A percentile compares a stretch with the other conserved stretches of the same genome.
These are phyloP conservation scores for Blastobotrys serpentis DNA, from an alignment of 1,139 yeast species.

Conservation along the genomic window DNA sequence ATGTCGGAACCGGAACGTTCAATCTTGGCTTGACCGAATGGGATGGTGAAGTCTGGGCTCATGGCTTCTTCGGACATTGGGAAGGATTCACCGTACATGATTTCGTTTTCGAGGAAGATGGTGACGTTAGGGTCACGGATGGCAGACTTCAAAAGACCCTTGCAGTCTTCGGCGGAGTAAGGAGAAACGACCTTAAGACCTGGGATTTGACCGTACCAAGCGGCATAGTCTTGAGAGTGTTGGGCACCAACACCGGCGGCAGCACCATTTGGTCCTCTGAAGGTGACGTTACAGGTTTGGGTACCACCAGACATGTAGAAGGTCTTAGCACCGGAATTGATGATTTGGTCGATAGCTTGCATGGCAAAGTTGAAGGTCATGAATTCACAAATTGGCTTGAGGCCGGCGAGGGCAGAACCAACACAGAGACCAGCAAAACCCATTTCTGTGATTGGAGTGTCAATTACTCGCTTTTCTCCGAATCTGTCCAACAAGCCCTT, in stretches of 20 bases:
- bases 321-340: constrained; percentile 98
- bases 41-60: constrained; percentile 84
- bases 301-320: constrained; percentile 99
- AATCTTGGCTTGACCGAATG: constrained; percentile 93
- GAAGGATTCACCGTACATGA: constrained; percentile 88
- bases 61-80: constrained; percentile 87
- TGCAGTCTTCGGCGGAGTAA: constrained; percentile 92
- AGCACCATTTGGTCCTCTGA: constrained; percentile 99
- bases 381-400: constrained; percentile 95
- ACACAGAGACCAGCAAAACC: constrained; percentile 98
- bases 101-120: constrained; percentile 92
- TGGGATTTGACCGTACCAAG: constrained; percentile 98
- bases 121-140: constrained; percentile 99
- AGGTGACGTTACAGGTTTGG: constrained; percentile 93
- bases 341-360: constrained; percentile 98
- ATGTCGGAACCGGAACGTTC: constrained; percentile 91
- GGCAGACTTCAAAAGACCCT: constrained; percentile 93
- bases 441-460: constrained; percentile 99
- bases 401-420: constrained; percentile 96
- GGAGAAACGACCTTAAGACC: constrained; percentile 97
- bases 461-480: constrained; percentile 94
- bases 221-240: constrained; percentile 96
- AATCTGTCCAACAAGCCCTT: constrained; percentile 94
- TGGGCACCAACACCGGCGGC: constrained; percentile 99
- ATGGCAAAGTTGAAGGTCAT: constrained; percentile 99